phyloP scores from a whole-genome alignment of 306 rosid genomes.

The Vigna unguiculata region DNA sequence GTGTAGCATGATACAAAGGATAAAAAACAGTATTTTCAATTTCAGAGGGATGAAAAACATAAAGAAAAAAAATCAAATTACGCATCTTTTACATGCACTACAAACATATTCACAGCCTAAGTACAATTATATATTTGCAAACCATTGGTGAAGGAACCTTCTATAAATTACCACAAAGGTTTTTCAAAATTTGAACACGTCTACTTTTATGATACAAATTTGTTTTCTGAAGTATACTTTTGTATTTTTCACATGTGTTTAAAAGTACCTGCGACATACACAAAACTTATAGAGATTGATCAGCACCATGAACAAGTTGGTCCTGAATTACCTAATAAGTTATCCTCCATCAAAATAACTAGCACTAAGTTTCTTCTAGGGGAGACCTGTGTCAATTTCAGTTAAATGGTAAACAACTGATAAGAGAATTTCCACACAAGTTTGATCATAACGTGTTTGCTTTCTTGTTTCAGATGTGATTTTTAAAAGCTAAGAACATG shows the following conservation, averaged over 20 bases:
- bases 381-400: neutral
- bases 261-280: neutral
- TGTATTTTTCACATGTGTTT: neutral
- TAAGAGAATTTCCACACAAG: neutral
- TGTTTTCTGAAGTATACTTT: too few species aligned
- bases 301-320: neutral
- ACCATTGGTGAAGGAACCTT: neutral
- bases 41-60: too few species aligned
- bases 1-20: too few species aligned
- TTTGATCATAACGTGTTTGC: neutral
- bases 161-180: neutral
- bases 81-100: too few species aligned
- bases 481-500: neutral
- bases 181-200: neutral
- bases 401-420: conserved; percentile 1
- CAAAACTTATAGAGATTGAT: neutral
- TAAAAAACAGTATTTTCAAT: too few species aligned
- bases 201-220: neutral
- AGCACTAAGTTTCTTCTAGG: neutral
- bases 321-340: neutral
- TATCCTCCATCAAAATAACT: neutral
- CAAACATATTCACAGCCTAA: neutral
- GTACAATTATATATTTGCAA: neutral
- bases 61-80: too few species aligned
- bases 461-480: neutral